Evolutionary conservation across 345 rosid genomes (phyloP), one percentile per base, ranked within the genome.

Genomic region (Garcia nutans): DNA sequence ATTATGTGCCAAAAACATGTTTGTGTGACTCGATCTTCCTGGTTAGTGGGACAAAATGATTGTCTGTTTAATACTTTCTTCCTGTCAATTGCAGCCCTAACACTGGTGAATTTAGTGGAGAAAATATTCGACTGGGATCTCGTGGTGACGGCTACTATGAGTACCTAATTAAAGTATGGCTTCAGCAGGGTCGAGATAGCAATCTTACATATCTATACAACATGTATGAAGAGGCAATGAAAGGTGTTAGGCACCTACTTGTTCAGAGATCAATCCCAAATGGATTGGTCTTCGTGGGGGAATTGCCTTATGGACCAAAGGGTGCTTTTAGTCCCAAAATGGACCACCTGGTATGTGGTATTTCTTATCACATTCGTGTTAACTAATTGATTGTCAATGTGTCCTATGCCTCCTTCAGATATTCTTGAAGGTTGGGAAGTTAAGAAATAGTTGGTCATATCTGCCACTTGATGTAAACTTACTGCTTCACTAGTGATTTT

Each of bases 121-220:
- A 96, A 80, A 91, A 92, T 84, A 93, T 96, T 74, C 89, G 99
- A 77, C 87, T 96, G 75, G 99, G 99, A 73, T 96, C 99, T 82
- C 96, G 98, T 70, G 99, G 98, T 59, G 99, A 96, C 83, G 93
- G 99, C 84, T 96, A 96, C 84, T 96, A 93, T 79, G 99, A 96
- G 82, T 96, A 93, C 86, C 84, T 96, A 66, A 81, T 96, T 49
- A 96, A 93, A 86, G 98, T 96, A 70, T 96, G 97, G 98, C 93
- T 96, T 82, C 99, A 96, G 83, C 92, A 84, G 80, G 87, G 97
- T 79, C 70, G 50, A 74, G 81, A 83, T 73, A 68, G 80, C 77
- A 89, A 88, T 67, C 69, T 87, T 69, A 84, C 91, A 61, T 96
- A 93, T 85, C 83, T 93, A 71, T 68, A 89, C 74, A 90, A 93